Evolutionary conservation across 1,284 basidiomycete species (phyloP), one percentile per base, ranked within the genome.

Genomic region (Cutaneotrichosporon sp.): DNA sequence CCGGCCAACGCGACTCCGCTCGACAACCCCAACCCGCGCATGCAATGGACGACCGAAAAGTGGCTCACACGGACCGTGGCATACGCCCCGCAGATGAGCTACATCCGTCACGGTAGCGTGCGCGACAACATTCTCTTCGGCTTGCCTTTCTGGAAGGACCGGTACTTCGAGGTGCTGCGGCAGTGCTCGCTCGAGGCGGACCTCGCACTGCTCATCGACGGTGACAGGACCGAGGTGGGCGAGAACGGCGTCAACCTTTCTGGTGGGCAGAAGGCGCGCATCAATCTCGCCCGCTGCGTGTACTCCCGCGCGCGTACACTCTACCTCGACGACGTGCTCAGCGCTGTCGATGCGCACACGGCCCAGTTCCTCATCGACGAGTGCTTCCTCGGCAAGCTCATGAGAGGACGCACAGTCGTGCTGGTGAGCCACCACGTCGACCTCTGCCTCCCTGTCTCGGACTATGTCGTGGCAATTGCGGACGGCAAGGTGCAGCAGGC

Each of bases 241-340:
- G 92, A 93, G 78, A 87, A 89, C 67, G 91, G 91, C 6, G 86
- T 89, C 58, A 90, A 65, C 54, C 56, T 87, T 53, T 75, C 70
- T 31, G 78, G 80, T 34, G 77, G 78, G 2, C 81, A 81, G 60
- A 74, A 90, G 82, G 91, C 91, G 34, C 86, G 92, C 20, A 85
- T 94, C 14, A 90, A 87, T 6, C 81, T 94, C 10, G 91, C 91
- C 2, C 83, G 91, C 3, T 90, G 89, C 1, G 86, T 89, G 1
- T 94, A 92, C 72, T 90, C 89, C 0, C 80, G 84, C 0, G 85
- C 89, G 0, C 86, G 88, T 62, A 85, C 92, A 38, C 83, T 92
- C 31, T 79, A 75, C 54, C 67, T 79, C 7, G 80, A 81, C 64
- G 79, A 80, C 43, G 68, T 78, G 20, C 67, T 80, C 22, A 76